Base-by-base conservation (phyloP, 2,329 filamentous ascomycete species). In the Karstenula rhodostoma region DNA sequence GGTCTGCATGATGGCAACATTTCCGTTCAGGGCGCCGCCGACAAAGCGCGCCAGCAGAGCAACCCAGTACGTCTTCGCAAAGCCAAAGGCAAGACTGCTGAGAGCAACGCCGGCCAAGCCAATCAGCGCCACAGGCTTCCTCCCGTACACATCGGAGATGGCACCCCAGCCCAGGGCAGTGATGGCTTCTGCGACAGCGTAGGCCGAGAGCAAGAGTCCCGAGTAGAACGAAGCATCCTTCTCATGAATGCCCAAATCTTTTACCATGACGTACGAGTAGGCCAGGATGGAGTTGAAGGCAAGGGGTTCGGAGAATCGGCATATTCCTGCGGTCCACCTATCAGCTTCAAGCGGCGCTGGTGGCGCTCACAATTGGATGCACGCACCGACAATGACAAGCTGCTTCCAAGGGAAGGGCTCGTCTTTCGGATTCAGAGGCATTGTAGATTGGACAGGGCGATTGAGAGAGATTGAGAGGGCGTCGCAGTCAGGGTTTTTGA, bases 261-360 rank as follows among this genome's bases (percentile, higher is more conserved):
- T 67, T 23, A 78, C 76, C 70, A 79, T 77, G 53, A 72, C 65
- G 58, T 68, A 76, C 57, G 75, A 76, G 65, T 97, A 97, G 33
- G 94, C 94, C 71, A 96, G 96, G 80, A 97, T 96, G 75, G 92
- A 96, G 15, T 94, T 97, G 72, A 97, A 87, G 47, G 94, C 94
- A 72, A 97, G 93, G 32, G 94, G 94, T 80, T 97, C 94, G 58
- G 93, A 93, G 67, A 97, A 87, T 71, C 94, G 92, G 74, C 96
- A 94, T 82, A 97, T 93, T 76, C 93, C 93, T 96, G 70, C 46
- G 50, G 58, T 59, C 57, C 32, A 35, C 25, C 29, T 49, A 66
- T 72, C 57, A 74, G 70, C 53, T 63, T 46, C 17, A 5, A 32
- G 32, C 25, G 17, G 43, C 22, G 17, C 40, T 49, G 52, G 42